Percentiles rank a stretch among this genome's conserved stretches.
phyloP scores from a whole-genome alignment of 345 rosid genomes.

The Triadica sebifera region DNA sequence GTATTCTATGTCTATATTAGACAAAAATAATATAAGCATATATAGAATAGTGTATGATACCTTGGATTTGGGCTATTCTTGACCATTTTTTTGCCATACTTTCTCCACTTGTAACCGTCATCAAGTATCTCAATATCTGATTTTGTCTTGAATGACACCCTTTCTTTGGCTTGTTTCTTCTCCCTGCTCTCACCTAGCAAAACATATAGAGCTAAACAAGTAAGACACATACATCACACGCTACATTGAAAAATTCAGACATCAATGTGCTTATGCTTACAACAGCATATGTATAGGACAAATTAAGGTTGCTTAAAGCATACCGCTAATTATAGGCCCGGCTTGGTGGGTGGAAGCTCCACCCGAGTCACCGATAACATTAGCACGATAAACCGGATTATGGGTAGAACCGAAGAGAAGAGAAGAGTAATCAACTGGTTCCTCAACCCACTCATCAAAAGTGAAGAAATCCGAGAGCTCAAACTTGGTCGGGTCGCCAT shows the following conservation, averaged over 20 bases:
- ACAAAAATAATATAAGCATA: no score
- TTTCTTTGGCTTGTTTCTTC: slow-evolving; percentile 46
- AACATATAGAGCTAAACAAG: no score
- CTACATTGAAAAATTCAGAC: no score
- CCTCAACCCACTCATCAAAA: slow-evolving; percentile 54
- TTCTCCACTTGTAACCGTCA: slow-evolving; percentile 95
- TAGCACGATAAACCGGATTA: slow-evolving; percentile 36
- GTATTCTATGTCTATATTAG: no score
- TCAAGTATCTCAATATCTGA: slow-evolving; percentile 80
- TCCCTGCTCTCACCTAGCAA: slow-evolving; percentile 25
- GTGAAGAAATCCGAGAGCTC: slow-evolving; percentile 50
- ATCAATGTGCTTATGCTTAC: no score
- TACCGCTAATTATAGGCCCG: slow-evolving; percentile 15
- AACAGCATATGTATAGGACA: no score
- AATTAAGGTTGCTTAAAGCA: no score
- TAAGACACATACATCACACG: no score
- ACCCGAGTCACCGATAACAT: slow-evolving; percentile 22
- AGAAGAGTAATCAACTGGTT: slow-evolving; percentile 36
- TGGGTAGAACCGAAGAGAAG: slow-evolving; percentile 27
- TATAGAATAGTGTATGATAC: slow-evolving; percentile 25
- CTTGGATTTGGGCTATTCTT: slow-evolving; percentile 92
- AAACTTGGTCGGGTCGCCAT: slow-evolving; percentile 29
- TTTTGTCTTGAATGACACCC: slow-evolving; percentile 73
- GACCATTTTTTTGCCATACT: slow-evolving; percentile 97
- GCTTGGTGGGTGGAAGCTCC: slow-evolving; percentile 34